Conservation (phyloP, 495 filamentous ascomycete species). For the Aspergillus funiculosus region DNA sequence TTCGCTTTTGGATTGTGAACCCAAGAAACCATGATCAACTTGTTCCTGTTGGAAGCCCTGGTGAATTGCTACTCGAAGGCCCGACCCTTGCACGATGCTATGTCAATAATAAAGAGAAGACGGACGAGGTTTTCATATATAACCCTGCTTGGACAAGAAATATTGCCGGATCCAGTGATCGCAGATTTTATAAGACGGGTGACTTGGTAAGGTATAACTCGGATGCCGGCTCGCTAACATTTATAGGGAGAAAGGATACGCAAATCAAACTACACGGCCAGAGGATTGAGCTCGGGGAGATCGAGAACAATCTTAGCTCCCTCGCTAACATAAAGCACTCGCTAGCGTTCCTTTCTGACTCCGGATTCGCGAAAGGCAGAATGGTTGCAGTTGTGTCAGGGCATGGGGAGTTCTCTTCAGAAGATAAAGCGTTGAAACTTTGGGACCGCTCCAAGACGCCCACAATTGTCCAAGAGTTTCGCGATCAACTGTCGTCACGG, state of each 20-base stretch:
- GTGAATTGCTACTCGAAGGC: constrained; percentile 47
- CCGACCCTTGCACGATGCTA: constrained; percentile 47
- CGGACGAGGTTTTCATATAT: constrained; percentile 40
- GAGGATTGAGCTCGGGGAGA: constrained; percentile 59
- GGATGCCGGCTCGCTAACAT: constrained; percentile 51
- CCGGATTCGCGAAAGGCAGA: constrained; percentile 35
- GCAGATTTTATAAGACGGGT: constrained; percentile 63
- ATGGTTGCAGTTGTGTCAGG: constrained; percentile 37
- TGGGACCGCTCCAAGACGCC: constrained; percentile 21
- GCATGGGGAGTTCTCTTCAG: constrained; percentile 18
- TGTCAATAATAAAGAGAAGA: constrained; percentile 37
- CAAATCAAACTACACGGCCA: constrained; percentile 67
- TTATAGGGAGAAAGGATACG: constrained; percentile 58
- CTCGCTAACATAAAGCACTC: constrained; percentile 34
- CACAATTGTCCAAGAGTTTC: constrained; percentile 24
- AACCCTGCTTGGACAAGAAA: constrained; percentile 36
- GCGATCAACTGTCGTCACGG: constrained; percentile 20
- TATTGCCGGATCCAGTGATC: constrained; percentile 18
- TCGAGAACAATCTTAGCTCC: constrained; percentile 49
- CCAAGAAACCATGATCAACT: constrained; percentile 40
- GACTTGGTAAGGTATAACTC: constrained; percentile 58
- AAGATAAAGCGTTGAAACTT: constrained; percentile 25
- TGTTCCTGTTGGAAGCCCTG: constrained; percentile 44
- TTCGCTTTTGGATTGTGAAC: constrained; percentile 42
- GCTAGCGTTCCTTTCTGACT: constrained; percentile 39